These are phyloP conservation scores for Musa troglodytarum DNA, from an alignment of 176 grass and related monocot genomes.

Conservation along the genomic window DNA sequence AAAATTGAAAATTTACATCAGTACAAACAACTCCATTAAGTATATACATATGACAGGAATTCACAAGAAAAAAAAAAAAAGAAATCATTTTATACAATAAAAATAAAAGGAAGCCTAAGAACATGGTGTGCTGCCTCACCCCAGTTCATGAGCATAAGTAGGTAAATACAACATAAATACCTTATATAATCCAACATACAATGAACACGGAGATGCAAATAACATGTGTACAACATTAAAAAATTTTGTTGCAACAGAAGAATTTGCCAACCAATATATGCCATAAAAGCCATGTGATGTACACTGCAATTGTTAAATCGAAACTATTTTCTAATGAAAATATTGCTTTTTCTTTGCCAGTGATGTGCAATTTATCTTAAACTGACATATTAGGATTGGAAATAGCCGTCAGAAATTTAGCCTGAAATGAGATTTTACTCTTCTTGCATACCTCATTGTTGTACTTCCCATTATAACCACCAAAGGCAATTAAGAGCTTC, in stretches of 20 bases:
- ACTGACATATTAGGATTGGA: background rate
- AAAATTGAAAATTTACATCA: conserved; percentile 3
- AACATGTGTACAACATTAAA: background rate
- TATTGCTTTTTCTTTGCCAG: background rate
- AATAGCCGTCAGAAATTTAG: background rate
- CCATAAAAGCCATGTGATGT: background rate
- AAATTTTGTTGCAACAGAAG: background rate
- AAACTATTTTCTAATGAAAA: background rate
- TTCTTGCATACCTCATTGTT: conserved; percentile 74
- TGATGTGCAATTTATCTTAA: background rate
- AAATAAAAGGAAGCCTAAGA: background rate
- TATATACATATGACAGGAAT: background rate
- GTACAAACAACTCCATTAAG: background rate
- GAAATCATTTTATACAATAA: background rate
- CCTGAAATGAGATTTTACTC: background rate
- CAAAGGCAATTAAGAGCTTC: conserved; percentile 71
- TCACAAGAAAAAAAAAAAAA: background rate
- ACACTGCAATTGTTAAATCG: background rate
- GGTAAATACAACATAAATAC: background rate
- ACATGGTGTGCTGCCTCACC: background rate
- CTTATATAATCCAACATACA: background rate
- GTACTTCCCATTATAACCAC: conserved; percentile 95
- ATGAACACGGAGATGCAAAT: background rate
- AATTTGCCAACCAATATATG: background rate
- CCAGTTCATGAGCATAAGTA: background rate